Evolutionary conservation across 1,139 yeast genomes (phyloP).

Genomic region (Geotrichum cucujoidarum): DNA sequence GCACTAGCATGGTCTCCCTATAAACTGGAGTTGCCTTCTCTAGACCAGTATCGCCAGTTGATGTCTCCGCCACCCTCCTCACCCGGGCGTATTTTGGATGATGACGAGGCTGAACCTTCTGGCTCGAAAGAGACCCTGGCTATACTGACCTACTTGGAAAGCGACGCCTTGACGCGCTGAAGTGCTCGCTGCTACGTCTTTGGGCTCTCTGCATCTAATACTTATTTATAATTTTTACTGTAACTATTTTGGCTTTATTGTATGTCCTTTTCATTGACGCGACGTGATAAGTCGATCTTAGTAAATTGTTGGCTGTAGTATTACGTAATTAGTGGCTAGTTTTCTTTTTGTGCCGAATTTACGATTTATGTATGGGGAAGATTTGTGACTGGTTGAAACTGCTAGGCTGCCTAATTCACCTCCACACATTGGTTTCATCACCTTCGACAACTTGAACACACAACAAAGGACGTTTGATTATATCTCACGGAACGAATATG

Average conservation of each 20-base stretch:
- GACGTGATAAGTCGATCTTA: too few relatives aligned
- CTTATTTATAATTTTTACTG: too few relatives aligned
- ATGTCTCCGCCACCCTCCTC: constrained; percentile 10
- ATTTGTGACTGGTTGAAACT: background rate
- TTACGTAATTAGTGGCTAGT: too few relatives aligned
- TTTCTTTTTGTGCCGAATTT: background rate
- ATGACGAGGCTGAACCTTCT: background rate
- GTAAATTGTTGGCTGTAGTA: too few relatives aligned
- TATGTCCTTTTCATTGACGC: too few relatives aligned
- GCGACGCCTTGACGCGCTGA: too few relatives aligned
- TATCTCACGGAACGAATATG: too few relatives aligned
- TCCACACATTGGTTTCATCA: background rate
- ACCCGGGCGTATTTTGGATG: background rate
- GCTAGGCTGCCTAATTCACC: background rate
- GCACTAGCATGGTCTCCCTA: constrained; percentile 38
- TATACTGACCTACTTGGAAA: constrained; percentile 10
- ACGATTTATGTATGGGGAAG: too few relatives aligned
- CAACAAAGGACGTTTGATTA: too few relatives aligned
- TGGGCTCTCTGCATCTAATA: too few relatives aligned
- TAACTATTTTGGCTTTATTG: too few relatives aligned
- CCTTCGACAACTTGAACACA: background rate
- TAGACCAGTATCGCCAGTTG: background rate
- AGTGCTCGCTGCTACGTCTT: too few relatives aligned
- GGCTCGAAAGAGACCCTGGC: background rate
- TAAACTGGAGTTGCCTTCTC: background rate